Evolutionary conservation across 2,329 filamentous ascomycete genomes (phyloP).

Genomic region (Penicillium sp.): DNA sequence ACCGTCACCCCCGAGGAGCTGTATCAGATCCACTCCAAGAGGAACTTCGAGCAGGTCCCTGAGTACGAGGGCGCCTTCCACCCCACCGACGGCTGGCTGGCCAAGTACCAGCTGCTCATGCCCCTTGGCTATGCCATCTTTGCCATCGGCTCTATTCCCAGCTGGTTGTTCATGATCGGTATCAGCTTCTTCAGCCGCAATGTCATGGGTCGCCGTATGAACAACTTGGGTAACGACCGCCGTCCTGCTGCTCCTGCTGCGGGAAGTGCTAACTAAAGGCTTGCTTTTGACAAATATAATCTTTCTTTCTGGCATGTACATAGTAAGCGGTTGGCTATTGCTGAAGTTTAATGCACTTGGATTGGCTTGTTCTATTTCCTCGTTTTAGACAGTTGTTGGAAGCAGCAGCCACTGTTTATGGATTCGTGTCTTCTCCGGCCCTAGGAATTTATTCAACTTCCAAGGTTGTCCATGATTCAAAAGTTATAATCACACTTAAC

Average conservation of each 20-base stretch:
- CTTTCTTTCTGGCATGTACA: slow-evolving; percentile 30
- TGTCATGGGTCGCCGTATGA: slow-evolving; percentile 48
- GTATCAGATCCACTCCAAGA: slow-evolving; percentile 54
- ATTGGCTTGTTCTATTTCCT: slow-evolving; percentile 8
- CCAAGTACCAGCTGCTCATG: slow-evolving; percentile 50
- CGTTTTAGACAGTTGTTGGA: neutral
- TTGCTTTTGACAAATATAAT: slow-evolving; percentile 7
- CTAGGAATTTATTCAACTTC: slow-evolving; percentile 3
- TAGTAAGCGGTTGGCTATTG: slow-evolving; percentile 25
- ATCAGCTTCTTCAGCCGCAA: slow-evolving; percentile 58
- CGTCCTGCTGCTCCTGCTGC: slow-evolving; percentile 16
- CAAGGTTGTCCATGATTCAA: neutral
- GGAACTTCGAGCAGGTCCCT: slow-evolving; percentile 50
- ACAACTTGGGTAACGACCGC: slow-evolving; percentile 13
- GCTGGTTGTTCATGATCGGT: slow-evolving; percentile 61
- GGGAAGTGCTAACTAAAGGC: slow-evolving; percentile 22
- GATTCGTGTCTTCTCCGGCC: neutral
- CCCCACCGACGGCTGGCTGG: slow-evolving; percentile 56
- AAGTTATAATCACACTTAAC: no score
- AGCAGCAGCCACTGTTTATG: neutral
- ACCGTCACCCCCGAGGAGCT: slow-evolving; percentile 54
- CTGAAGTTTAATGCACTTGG: slow-evolving; percentile 14
- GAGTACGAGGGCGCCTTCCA: slow-evolving; percentile 58
- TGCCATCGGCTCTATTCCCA: slow-evolving; percentile 55
- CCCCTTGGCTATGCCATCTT: slow-evolving; percentile 55